Evolutionary conservation across 805 yeast genomes (phyloP).

Genomic region (Kluyveromyces aestuarii): DNA sequence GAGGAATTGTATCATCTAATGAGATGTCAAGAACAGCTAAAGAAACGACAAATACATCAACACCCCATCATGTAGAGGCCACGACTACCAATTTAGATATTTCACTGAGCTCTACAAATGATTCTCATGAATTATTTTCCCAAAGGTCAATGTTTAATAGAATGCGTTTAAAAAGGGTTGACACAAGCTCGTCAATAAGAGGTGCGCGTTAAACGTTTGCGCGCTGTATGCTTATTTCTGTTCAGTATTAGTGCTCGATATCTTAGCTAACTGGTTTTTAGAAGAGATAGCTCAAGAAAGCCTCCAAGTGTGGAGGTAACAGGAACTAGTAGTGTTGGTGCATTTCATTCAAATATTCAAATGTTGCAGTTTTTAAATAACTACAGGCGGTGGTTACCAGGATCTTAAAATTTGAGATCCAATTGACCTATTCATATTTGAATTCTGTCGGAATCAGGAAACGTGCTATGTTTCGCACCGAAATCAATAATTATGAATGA

Average conservation of each 20-base stretch:
- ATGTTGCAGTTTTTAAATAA: too few relatives aligned
- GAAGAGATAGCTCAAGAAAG: too few relatives aligned
- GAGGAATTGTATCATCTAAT: slow-evolving; percentile 1
- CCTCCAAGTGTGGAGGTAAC: too few relatives aligned
- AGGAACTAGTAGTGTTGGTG: too few relatives aligned
- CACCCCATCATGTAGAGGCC: neutral
- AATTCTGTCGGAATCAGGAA: too few relatives aligned
- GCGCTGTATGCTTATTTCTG: neutral
- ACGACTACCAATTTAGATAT: neutral
- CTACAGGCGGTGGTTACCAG: too few relatives aligned
- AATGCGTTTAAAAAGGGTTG: neutral
- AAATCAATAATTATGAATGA: too few relatives aligned
- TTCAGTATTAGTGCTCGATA: neutral
- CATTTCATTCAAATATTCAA: too few relatives aligned
- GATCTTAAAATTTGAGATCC: too few relatives aligned
- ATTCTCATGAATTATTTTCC: neutral
- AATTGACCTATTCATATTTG: too few relatives aligned
- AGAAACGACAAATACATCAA: neutral
- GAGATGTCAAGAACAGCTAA: neutral
- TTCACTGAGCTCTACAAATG: neutral
- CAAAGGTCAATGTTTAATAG: neutral
- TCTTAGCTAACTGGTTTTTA: too few relatives aligned
- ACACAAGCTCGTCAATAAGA: neutral
- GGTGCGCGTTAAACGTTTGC: neutral
- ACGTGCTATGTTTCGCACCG: too few relatives aligned